phyloP scores from a whole-genome alignment of 371 early-diverging fungal species.

The Mucor saturninus region DNA sequence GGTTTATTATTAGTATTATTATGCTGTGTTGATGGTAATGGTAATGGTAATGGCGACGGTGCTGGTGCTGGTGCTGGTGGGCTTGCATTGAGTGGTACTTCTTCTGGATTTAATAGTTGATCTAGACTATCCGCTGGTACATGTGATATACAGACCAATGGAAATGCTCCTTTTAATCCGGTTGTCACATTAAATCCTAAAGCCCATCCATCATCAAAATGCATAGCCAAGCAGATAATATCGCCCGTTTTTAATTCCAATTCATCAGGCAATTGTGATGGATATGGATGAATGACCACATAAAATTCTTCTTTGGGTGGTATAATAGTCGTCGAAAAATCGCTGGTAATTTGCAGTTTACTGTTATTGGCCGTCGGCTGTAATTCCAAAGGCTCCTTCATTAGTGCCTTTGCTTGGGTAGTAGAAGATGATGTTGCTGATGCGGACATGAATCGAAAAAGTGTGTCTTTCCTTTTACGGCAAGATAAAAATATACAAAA shows the following conservation, averaged over 20 bases:
- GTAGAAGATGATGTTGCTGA: slow-evolving; percentile 3
- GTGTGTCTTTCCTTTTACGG: slow-evolving; percentile 4
- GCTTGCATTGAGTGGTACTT: not conserved
- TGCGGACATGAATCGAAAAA: slow-evolving; percentile 5
- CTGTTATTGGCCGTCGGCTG: not conserved
- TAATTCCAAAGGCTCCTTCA: not conserved
- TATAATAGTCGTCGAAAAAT: not conserved
- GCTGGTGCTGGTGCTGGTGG: not conserved
- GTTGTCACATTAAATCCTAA: slow-evolving; percentile 66
- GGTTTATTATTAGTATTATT: not conserved
- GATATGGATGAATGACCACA: slow-evolving; percentile 50
- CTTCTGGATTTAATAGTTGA: slow-evolving; percentile 27
- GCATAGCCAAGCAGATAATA: slow-evolving; percentile 58
- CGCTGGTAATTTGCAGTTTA: not conserved
- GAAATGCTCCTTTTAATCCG: slow-evolving; percentile 68
- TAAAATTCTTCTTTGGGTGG: slow-evolving; percentile 32
- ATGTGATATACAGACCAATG: slow-evolving; percentile 60
- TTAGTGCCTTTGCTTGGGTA: not conserved
- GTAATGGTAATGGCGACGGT: not conserved
- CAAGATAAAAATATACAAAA: not conserved
- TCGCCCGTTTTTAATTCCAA: slow-evolving; percentile 63
- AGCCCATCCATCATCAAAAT: slow-evolving; percentile 75
- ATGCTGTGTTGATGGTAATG: slow-evolving; percentile 3
- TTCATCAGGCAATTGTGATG: slow-evolving; percentile 63
- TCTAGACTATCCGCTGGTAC: slow-evolving; percentile 37